phyloP scores from a whole-genome alignment of 768 basidiomycete species.

The Tulasnella sp. region DNA sequence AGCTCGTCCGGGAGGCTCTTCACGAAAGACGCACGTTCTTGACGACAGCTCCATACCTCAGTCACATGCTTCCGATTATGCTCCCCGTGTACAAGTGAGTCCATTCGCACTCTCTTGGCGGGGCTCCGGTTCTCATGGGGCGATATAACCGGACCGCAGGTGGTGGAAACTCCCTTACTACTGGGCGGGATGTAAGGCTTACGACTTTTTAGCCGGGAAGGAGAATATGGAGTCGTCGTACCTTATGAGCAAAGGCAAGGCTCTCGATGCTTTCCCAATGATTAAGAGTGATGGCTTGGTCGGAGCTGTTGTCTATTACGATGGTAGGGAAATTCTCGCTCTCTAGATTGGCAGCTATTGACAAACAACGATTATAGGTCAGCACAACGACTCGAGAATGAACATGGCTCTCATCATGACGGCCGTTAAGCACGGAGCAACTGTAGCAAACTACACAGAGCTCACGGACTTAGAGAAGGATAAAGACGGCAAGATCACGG shows the following conservation, averaged over 20 bases:
- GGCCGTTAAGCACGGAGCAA: constrained; percentile 86
- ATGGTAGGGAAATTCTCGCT: constrained; percentile 52
- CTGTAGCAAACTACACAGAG: constrained; percentile 84
- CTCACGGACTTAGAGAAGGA: constrained; percentile 72
- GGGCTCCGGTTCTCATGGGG: not conserved
- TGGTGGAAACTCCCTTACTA: constrained; percentile 99
- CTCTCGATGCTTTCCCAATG: constrained; percentile 94
- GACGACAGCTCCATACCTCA: constrained; percentile 91
- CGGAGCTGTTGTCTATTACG: constrained; percentile 95
- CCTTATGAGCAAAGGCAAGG: constrained; percentile 90
- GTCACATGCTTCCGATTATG: constrained; percentile 93
- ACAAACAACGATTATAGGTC: constrained; percentile 51
- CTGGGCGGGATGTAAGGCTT: constrained; percentile 91
- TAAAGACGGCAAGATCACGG: constrained; percentile 57
- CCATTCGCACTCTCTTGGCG: not conserved
- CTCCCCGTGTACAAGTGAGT: constrained; percentile 88
- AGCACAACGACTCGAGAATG: constrained; percentile 99
- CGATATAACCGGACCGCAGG: constrained; percentile 37
- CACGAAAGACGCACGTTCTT: constrained; percentile 91
- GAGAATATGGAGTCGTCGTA: constrained; percentile 97
- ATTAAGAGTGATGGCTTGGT: constrained; percentile 87
- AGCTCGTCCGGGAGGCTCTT: constrained; percentile 91
- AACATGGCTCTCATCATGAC: constrained; percentile 93
- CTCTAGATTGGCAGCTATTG: not conserved
- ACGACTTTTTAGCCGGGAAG: constrained; percentile 89